These are phyloP conservation scores for Chrysanthemum makinoi DNA, from an alignment of 129 eudicot species.

Conservation along the genomic window DNA sequence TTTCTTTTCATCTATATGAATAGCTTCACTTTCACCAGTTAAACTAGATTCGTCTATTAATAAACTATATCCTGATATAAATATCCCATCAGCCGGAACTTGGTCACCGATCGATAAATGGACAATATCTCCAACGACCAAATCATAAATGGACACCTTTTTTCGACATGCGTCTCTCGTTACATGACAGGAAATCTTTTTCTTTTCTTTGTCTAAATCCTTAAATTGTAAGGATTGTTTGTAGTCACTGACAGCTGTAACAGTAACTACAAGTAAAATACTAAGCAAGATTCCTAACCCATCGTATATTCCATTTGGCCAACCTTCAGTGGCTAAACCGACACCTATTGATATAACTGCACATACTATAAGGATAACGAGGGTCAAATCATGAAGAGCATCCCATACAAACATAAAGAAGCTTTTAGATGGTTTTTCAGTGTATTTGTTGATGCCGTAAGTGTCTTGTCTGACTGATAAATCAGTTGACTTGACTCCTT, in stretches of 20 bases:
- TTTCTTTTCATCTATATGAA: constrained; percentile 44
- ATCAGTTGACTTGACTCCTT: constrained; percentile 61
- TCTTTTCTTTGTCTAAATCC: constrained; percentile 90
- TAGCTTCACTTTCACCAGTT: constrained; percentile 76
- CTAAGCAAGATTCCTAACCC: constrained; percentile 80
- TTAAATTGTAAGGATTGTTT: constrained; percentile 82
- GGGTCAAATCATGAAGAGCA: constrained; percentile 86
- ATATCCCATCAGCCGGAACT: constrained; percentile 94
- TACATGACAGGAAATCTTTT: constrained; percentile 71
- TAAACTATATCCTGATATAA: constrained; percentile 73
- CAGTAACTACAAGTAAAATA: constrained; percentile 69
- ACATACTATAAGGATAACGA: constrained; percentile 79
- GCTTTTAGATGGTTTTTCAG: constrained; percentile 85
- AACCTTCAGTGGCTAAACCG: constrained; percentile 85
- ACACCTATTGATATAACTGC: constrained; percentile 87
- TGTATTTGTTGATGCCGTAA: constrained; percentile 67
- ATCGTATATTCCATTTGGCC: constrained; percentile 81
- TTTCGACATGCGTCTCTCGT: constrained; percentile 80
- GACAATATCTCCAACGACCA: constrained; percentile 92
- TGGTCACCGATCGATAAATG: constrained; percentile 75
- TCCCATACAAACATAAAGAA: constrained; percentile 87
- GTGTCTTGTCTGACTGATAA: constrained; percentile 52
- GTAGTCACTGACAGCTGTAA: constrained; percentile 88
- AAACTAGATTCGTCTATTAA: constrained; percentile 83
- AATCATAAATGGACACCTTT: constrained; percentile 70